Evolutionary conservation across 2,329 filamentous ascomycete genomes (phyloP), one percentile per base, ranked within the genome.

Genomic region (Penicillium oxalicum): DNA sequence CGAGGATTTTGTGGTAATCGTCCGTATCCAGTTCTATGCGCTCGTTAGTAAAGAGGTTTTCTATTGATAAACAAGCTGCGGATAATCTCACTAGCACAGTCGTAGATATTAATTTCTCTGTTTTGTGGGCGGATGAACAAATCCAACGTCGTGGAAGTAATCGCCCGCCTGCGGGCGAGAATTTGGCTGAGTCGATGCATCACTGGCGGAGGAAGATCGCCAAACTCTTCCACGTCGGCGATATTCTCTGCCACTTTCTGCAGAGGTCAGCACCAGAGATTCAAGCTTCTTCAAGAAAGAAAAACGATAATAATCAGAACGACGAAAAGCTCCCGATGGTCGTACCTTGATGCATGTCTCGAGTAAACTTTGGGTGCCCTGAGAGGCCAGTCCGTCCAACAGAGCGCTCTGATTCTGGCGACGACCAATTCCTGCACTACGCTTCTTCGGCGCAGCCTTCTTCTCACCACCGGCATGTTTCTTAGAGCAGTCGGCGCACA

Each of bases 321-420:
- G 9, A 8, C 3, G 40, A 25, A 33, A n/a, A 27, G 5, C 24
- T 2, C 25, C 35, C 4, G 3, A 7, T 27, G n/a, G 8, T 49
- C 55, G 46, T 61, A 73, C 72, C 62, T 81, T 77, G 29, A 83
- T 79, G 61, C 82, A 85, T 44, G 81, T 71, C 57, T 83, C 78
- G 5, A 71, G 59, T 36, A 77, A 59, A 50, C 66, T 73, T 39
- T 67, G 64, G 28, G 73, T 65, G 24, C 74, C 74, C 36, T 67
- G 61, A 33, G 68, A 66, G 28, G 68, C 66, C 47, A 74, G 74
- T 26, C 91, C 90, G 65, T 96, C 91, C 8, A 96, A 77, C 8
- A 93, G 81, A 53, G 88, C 84, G 67, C 89, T 95, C 68, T 94
- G 87, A 2, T 86, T 73, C 65, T 91, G 86, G 52, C 91, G 82